These are phyloP conservation scores for Cucumis sativus DNA, from an alignment of 306 rosid species.

Conservation along the genomic window DNA sequence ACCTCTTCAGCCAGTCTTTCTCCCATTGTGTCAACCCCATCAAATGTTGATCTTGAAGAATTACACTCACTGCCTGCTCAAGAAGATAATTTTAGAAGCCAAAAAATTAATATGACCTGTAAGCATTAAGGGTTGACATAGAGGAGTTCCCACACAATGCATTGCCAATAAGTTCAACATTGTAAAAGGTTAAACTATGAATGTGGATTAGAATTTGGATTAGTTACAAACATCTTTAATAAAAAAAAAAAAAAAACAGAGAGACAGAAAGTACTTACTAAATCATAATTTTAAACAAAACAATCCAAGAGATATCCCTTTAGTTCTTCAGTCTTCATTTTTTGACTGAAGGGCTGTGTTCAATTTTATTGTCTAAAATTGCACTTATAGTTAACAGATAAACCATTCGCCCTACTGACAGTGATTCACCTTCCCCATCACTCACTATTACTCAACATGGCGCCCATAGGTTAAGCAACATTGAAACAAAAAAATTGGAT, in stretches of 20 bases:
- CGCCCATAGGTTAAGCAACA: neutral
- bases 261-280: neutral
- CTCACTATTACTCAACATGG: neutral
- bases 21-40: slow-evolving; percentile 92
- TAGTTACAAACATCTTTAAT: neutral
- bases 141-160: neutral
- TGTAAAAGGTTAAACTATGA: neutral
- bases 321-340: neutral
- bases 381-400: neutral
- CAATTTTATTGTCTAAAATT: neutral
- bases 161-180: neutral
- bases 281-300: neutral
- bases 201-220: neutral
- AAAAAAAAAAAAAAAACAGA: neutral
- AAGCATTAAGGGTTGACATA: neutral
- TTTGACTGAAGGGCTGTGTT: neutral
- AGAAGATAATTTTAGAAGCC: slow-evolving; percentile 15
- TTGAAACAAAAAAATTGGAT: neutral
- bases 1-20: slow-evolving; percentile 94
- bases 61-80: slow-evolving; percentile 88
- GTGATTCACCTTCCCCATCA: neutral
- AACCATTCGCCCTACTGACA: neutral
- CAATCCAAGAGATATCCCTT: neutral
- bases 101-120: neutral
- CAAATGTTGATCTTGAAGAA: slow-evolving; percentile 67